Percentiles rank a stretch among this genome's conserved stretches.
Evolutionary conservation across 2,329 filamentous ascomycete species (phyloP).

Genomic region (Fusarium fracticaudum): DNA sequence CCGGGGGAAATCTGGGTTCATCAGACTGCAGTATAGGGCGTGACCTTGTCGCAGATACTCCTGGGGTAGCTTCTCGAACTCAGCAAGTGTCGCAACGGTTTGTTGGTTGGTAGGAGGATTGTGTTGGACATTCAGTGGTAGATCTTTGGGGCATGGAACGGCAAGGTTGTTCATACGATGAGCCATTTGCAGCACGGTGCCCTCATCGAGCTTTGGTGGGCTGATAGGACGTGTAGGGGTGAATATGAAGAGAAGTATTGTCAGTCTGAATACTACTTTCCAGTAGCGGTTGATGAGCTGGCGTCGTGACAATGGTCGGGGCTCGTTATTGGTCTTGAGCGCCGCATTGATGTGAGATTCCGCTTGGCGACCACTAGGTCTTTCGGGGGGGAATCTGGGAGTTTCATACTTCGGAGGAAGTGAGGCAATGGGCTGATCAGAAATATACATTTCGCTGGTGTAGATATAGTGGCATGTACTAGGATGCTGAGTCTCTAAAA

Average conservation of each 20-base stretch:
- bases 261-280: background rate
- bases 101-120: no score
- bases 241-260: background rate
- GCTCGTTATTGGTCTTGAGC: background rate
- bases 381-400: fast-evolving
- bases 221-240: background rate
- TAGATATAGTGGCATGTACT: background rate
- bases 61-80: background rate
- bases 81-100: background rate
- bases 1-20: background rate
- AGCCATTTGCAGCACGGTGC: background rate
- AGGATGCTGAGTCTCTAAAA: background rate
- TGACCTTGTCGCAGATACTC: background rate
- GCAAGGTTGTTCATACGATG: background rate
- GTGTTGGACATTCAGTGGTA: background rate
- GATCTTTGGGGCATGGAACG: background rate
- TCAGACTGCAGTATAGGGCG: background rate
- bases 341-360: no score
- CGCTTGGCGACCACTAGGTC: fast-evolving
- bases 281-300: background rate
- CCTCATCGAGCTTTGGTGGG: background rate
- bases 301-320: background rate
- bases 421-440: background rate
- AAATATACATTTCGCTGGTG: background rate
- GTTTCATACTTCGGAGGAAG: fast-evolving